phyloP scores from a whole-genome alignment of 164 flowering plant genomes.

The Houttuynia cordata region DNA sequence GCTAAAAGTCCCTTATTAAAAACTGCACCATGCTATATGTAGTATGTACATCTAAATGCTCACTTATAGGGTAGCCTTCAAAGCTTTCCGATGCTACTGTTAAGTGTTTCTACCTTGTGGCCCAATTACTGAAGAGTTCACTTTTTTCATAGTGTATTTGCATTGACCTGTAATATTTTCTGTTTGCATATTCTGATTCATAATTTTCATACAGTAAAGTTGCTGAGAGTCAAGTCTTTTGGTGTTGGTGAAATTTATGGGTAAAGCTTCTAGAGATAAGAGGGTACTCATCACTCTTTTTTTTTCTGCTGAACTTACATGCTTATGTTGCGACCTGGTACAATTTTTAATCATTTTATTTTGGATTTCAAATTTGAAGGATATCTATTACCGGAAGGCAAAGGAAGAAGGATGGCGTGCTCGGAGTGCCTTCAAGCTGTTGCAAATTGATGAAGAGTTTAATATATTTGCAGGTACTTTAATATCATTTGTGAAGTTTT shows the following conservation, averaged over 20 bases:
- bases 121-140: too few relatives aligned
- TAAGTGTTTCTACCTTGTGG: too few relatives aligned
- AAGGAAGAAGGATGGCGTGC: conserved; percentile 99
- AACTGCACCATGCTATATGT: too few relatives aligned
- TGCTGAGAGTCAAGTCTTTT: too few relatives aligned
- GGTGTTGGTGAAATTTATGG: conserved; percentile 28
- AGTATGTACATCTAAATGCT: too few relatives aligned
- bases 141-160: too few relatives aligned
- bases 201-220: too few relatives aligned
- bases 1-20: too few relatives aligned
- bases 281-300: conserved; percentile 32
- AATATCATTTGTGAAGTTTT: background rate
- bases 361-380: conserved; percentile 29
- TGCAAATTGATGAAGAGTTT: conserved; percentile 94
- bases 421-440: conserved; percentile 93
- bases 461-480: conserved; percentile 58
- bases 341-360: background rate
- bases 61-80: too few relatives aligned
- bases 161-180: too few relatives aligned
- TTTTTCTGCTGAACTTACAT: background rate
- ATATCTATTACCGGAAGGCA: conserved; percentile 89
- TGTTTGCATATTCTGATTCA: too few relatives aligned
- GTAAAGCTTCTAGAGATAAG: conserved; percentile 92
- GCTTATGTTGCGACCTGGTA: background rate
- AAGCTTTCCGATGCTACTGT: too few relatives aligned